phyloP scores from a whole-genome alignment of 768 basidiomycete species.

The Collybia sp. region DNA sequence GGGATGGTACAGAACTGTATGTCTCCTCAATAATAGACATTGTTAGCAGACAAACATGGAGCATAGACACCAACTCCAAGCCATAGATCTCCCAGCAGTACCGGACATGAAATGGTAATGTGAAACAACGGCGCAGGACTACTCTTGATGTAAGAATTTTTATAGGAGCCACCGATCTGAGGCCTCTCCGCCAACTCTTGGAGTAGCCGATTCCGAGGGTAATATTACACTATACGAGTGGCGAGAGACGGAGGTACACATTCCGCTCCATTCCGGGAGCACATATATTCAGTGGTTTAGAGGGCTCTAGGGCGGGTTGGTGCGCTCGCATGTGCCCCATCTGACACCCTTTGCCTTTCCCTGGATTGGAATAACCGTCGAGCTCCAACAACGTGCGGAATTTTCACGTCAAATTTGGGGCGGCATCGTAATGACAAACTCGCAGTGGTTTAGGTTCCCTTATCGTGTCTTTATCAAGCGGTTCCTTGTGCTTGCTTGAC shows the following conservation, averaged over 20 bases:
- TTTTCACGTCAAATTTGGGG: neutral
- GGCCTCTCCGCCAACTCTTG: constrained; percentile 46
- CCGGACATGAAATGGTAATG: constrained; percentile 92
- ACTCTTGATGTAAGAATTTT: neutral
- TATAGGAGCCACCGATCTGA: constrained; percentile 55
- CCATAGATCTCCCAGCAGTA: constrained; percentile 74
- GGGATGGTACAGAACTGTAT: constrained; percentile 29
- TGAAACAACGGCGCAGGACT: neutral
- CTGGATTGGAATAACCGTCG: constrained; percentile 89
- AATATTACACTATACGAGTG: constrained; percentile 62
- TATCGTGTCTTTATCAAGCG: constrained; percentile 81
- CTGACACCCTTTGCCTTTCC: constrained; percentile 76
- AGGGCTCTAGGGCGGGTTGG: constrained; percentile 31
- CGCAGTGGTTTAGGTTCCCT: constrained; percentile 51
- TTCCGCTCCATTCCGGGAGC: neutral
- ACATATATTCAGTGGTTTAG: constrained; percentile 20
- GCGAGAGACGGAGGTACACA: constrained; percentile 36
- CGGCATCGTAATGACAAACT: neutral
- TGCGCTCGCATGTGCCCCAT: constrained; percentile 42
- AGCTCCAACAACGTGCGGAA: constrained; percentile 37
- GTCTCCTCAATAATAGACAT: constrained; percentile 6
- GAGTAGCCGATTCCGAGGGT: constrained; percentile 84
- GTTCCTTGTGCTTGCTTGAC: constrained; percentile 58
- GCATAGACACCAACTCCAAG: constrained; percentile 57
- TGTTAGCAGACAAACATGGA: neutral